Conservation (phyloP, 2,329 filamentous ascomycete species). For the Paecilomyces sp. region DNA sequence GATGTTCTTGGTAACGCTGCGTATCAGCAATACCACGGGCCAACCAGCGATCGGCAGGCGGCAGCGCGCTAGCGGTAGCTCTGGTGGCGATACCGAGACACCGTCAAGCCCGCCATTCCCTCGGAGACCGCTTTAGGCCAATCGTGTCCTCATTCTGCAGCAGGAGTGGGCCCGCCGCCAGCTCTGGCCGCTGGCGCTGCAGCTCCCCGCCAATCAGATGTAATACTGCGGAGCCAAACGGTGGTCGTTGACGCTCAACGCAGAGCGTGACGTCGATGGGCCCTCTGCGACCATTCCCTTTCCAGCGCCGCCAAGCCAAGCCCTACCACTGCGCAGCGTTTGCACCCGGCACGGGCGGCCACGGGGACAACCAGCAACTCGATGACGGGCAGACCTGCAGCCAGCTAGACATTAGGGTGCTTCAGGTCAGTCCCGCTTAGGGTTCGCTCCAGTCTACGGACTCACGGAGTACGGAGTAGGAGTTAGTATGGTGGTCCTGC, state of each 20-base stretch:
- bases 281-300: neutral
- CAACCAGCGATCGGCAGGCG: neutral
- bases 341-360: neutral
- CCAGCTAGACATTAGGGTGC: neutral
- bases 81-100: slow-evolving; percentile 4
- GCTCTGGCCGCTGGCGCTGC: neutral
- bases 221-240: neutral
- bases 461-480: too few relatives aligned
- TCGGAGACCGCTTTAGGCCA: neutral
- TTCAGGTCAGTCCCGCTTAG: neutral
- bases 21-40: neutral
- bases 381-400: neutral
- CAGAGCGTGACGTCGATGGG: neutral
- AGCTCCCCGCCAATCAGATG: neutral
- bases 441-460: neutral
- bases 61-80: neutral
- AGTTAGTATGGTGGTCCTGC: too few relatives aligned
- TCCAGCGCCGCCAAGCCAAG: neutral
- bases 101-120: neutral
- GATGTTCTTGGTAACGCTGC: neutral
- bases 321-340: neutral
- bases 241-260: neutral
- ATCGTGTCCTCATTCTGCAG: neutral
- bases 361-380: neutral
- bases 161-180: neutral